Base-by-base conservation (phyloP, 352 stramenopile genomes). In the Blastocystis sp. region DNA sequence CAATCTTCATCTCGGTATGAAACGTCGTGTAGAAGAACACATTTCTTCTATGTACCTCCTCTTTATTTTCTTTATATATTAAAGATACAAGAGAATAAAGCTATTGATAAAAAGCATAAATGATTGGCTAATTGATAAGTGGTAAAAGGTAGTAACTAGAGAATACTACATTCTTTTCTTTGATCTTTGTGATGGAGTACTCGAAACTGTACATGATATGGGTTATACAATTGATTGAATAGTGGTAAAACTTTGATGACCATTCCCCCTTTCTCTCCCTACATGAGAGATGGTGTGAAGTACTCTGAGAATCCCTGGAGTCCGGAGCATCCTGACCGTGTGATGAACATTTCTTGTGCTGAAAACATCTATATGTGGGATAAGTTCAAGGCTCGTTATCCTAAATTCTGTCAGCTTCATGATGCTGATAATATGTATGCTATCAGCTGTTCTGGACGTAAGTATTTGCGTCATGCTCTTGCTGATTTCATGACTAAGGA, bases 401-500 rank as follows among this genome's bases (percentile, higher is more conserved):
- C 51, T 14, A 86, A 86, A 49, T 86, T 75, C 61, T 74, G 57
- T 39, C 29, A 43, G 12, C 56, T 86, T 11, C 74, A 86, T 46
- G 43, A 59, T 1, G 61, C 57, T n/a, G 74, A 86, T 46, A 75
- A 75, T 51, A 66, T 71, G 61, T 86, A 86, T 51, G 74, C 57
- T 51, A 86, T 61, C 67, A 80, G 61, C 42, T 71, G 57, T 39
- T 9, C 74, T 46, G 74, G 74, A 39, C 19, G 74, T 43, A 71
- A 71, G 57, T 77, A 86, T 35, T 12, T 86, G 9, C 74, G 74
- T 35, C 43, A 86, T 24, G 74, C 74, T 39, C 61, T 86, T 14
- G 74, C 74, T 35, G 21, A 67, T 29, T 86, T 86, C 74, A 80
- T 80, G 67, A 80, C 67, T 46, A 94, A 86, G 88, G 94, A 73